Conservation (phyloP, 352 stramenopile genomes). For the Globisporangium recalcitrans region DNA sequence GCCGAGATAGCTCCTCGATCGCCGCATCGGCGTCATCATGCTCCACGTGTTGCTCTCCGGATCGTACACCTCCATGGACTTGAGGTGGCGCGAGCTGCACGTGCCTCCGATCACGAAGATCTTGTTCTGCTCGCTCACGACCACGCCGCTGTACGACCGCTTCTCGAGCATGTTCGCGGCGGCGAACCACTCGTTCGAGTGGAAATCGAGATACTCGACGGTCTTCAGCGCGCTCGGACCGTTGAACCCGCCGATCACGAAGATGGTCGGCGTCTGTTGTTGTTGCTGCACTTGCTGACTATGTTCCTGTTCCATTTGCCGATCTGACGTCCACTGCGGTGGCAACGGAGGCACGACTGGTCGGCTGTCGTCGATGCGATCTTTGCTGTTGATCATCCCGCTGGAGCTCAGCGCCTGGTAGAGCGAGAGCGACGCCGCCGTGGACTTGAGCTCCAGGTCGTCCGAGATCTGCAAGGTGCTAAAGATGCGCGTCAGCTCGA, state of each 20-base stretch:
- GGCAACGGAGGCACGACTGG: background rate
- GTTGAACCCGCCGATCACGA: constrained; percentile 69
- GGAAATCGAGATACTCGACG: constrained; percentile 67
- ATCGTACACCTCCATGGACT: constrained; percentile 52
- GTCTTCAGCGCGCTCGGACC: constrained; percentile 45
- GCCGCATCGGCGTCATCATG: constrained; percentile 46
- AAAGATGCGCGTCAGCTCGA: constrained; percentile 22
- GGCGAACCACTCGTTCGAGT: constrained; percentile 48
- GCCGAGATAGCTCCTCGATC: constrained; percentile 59
- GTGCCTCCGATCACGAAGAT: constrained; percentile 64
- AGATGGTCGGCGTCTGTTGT: constrained; percentile 43
- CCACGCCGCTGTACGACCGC: constrained; percentile 61
- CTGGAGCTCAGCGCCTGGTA: constrained; percentile 21
- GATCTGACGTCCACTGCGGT: background rate
- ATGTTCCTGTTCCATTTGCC: background rate
- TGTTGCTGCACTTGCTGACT: constrained; percentile 10
- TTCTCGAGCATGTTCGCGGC: constrained; percentile 45
- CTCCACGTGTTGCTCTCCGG: constrained; percentile 50
- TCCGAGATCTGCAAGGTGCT: constrained; percentile 7
- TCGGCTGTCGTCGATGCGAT: constrained; percentile 14
- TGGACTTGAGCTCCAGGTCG: constrained; percentile 4
- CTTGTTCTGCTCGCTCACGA: constrained; percentile 36
- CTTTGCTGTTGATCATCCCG: constrained; percentile 40
- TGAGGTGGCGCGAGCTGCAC: constrained; percentile 50
- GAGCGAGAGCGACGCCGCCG: constrained; percentile 11